Evolutionary conservation across 2,329 filamentous ascomycete species (phyloP).

Genomic region (Neoscytalidium dimidiatum): DNA sequence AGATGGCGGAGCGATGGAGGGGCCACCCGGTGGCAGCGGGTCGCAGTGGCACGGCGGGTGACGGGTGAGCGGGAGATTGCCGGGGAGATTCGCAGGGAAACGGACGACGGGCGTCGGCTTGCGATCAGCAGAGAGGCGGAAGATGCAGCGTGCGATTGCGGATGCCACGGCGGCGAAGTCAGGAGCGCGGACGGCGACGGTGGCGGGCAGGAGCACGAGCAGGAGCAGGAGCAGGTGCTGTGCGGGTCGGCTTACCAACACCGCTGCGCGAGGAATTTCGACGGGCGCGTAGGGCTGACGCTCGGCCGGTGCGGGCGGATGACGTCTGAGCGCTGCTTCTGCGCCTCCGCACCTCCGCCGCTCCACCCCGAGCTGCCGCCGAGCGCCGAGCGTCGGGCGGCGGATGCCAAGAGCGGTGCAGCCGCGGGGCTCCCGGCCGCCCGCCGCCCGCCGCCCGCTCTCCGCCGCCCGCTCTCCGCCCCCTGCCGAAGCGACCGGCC

Average conservation of each 20-base stretch:
- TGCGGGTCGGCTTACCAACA: slow-evolving; percentile 5
- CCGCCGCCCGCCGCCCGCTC: background rate
- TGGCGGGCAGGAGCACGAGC: background rate
- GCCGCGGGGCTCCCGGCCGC: background rate
- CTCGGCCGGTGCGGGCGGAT: background rate
- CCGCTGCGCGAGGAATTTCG: slow-evolving; percentile 15
- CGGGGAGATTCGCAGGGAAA: background rate
- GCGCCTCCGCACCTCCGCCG: background rate
- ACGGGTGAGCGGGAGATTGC: slow-evolving; percentile 16
- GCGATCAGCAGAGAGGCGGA: background rate
- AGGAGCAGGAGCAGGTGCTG: no score
- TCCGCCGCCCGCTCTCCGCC: background rate
- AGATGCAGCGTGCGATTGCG: background rate
- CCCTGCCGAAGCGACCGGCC: no score
- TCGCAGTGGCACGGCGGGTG: no score
- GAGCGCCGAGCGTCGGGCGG: no score
- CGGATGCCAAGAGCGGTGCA: no score
- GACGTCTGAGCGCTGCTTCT: slow-evolving; percentile 6
- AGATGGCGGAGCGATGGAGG: slow-evolving; percentile 5
- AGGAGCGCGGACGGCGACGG: background rate
- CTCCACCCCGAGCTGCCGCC: no score
- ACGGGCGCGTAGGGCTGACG: slow-evolving; percentile 6
- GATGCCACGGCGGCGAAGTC: background rate
- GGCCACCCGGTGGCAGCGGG: slow-evolving; percentile 10
- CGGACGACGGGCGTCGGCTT: background rate